These are phyloP conservation scores for Glebionis coronaria DNA, from an alignment of 129 eudicot genomes.

Conservation along the genomic window DNA sequence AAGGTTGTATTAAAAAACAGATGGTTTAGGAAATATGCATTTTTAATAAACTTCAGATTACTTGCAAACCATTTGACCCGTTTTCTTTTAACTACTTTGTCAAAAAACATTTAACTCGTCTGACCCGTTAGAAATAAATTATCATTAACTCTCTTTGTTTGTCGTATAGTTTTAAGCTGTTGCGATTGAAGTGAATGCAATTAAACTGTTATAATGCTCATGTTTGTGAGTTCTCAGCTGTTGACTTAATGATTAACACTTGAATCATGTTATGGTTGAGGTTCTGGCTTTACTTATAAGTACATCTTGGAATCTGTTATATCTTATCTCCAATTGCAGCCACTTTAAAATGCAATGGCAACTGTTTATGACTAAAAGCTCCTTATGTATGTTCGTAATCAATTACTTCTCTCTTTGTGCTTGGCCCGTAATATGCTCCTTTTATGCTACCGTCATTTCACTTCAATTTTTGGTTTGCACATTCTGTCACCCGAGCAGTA, in stretches of 20 bases:
- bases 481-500: too few relatives aligned
- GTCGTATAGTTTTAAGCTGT: slow-evolving; percentile 3
- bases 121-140: background rate
- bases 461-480: too few relatives aligned
- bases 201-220: background rate
- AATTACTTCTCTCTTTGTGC: background rate
- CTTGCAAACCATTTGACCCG: too few relatives aligned
- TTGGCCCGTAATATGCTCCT: too few relatives aligned
- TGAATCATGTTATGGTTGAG: slow-evolving; percentile 14
- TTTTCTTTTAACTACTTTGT: too few relatives aligned
- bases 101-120: too few relatives aligned
- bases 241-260: slow-evolving; percentile 13
- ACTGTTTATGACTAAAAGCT: too few relatives aligned
- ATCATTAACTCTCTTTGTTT: slow-evolving; percentile 2
- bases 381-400: background rate
- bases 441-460: too few relatives aligned
- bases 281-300: slow-evolving; percentile 22
- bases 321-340: background rate
- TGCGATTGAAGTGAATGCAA: background rate
- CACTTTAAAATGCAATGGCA: too few relatives aligned
- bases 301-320: background rate
- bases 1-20: too few relatives aligned
- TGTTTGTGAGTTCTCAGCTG: background rate
- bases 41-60: too few relatives aligned
- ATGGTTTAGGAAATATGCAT: too few relatives aligned